Evolutionary conservation across 805 yeast genomes (phyloP).

Genomic region (Nakazawaea holstii): DNA sequence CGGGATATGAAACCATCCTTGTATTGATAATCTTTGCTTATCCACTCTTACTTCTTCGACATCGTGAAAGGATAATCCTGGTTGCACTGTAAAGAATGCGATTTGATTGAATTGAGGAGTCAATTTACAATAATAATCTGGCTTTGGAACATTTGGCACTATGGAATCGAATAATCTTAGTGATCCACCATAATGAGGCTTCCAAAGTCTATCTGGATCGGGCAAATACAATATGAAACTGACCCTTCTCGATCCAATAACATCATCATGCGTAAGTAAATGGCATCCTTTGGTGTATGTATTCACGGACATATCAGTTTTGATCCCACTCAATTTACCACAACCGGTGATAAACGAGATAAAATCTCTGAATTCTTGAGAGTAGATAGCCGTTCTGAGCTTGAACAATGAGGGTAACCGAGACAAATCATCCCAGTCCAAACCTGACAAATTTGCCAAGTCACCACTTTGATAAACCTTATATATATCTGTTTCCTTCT

Average conservation of each 20-base stretch:
- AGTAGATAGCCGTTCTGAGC: conserved; percentile 82
- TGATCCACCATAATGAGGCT: conserved; percentile 91
- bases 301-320: conserved; percentile 90
- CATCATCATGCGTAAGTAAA: conserved; percentile 93
- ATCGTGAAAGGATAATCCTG: conserved; percentile 95
- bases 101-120: conserved; percentile 95
- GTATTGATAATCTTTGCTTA: conserved; percentile 85
- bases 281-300: conserved; percentile 93
- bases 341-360: conserved; percentile 75
- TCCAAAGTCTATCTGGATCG: conserved; percentile 87
- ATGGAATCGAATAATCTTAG: conserved; percentile 81
- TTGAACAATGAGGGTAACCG: conserved; percentile 72
- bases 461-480: conserved; percentile 89
- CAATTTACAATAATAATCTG: conserved; percentile 64
- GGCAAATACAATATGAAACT: conserved; percentile 91
- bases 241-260: conserved; percentile 90
- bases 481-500: conserved; percentile 95
- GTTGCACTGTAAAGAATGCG: conserved; percentile 93
- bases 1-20: conserved; percentile 99
- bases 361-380: conserved; percentile 76
- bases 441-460: conserved; percentile 84
- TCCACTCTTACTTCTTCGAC: conserved; percentile 95
- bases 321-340: conserved; percentile 84
- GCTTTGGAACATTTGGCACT: conserved; percentile 82
- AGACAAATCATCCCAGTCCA: conserved; percentile 68